Evolutionary conservation across 164 flowering plant genomes (phyloP).

Genomic region (Nymphaea thermarum): DNA sequence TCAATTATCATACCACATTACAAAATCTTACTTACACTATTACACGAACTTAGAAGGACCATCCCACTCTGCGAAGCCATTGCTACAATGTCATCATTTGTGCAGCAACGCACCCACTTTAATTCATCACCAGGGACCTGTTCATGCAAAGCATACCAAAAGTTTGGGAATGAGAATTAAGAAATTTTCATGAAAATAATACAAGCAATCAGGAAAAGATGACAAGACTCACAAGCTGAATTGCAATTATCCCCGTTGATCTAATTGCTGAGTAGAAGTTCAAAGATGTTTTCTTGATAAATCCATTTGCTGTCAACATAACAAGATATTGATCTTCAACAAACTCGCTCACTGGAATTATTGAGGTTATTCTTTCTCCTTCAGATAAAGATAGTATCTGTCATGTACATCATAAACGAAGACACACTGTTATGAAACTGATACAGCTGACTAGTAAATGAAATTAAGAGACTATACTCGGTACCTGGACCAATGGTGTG

Average conservation of each 20-base stretch:
- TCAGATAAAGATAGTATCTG: slow-evolving; percentile 84
- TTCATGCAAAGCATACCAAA: slow-evolving; percentile 6
- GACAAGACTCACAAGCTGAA: slow-evolving; percentile 69
- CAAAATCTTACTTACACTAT: slow-evolving; percentile 34
- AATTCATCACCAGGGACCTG: slow-evolving; percentile 97
- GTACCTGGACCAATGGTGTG: slow-evolving; percentile 85
- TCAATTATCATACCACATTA: too few relatives aligned
- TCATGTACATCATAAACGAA: slow-evolving; percentile 6
- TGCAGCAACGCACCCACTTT: slow-evolving; percentile 86
- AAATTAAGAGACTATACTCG: background rate
- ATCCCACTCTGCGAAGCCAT: slow-evolving; percentile 93
- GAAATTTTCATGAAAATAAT: too few relatives aligned
- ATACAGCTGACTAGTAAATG: too few relatives aligned
- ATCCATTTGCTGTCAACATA: slow-evolving; percentile 93
- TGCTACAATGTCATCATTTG: slow-evolving; percentile 79
- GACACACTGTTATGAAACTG: too few relatives aligned
- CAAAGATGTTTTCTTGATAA: slow-evolving; percentile 85
- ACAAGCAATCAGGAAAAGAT: background rate
- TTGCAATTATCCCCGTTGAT: slow-evolving; percentile 83
- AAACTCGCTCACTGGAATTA: slow-evolving; percentile 89
- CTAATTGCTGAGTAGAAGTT: slow-evolving; percentile 76
- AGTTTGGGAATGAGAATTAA: too few relatives aligned
- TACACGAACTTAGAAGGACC: slow-evolving; percentile 69
- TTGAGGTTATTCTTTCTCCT: slow-evolving; percentile 92
- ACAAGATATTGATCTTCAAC: slow-evolving; percentile 68